These are phyloP conservation scores for Earliella scabrosa DNA, from an alignment of 1,284 basidiomycete genomes.

Conservation along the genomic window DNA sequence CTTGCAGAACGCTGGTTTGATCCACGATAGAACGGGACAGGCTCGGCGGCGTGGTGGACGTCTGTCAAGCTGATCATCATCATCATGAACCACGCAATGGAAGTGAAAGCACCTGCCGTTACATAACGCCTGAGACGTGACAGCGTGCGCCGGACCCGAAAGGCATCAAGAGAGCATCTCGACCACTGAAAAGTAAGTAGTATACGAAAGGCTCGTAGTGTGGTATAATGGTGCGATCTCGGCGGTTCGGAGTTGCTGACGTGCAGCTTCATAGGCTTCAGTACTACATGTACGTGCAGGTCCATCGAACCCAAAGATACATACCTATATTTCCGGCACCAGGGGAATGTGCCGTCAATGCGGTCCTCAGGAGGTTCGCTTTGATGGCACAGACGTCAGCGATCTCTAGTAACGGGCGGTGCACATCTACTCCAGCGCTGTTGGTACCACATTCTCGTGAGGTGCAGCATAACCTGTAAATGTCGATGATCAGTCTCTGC, in stretches of 20 bases:
- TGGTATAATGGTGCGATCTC: no score
- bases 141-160: background rate
- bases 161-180: background rate
- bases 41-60: background rate
- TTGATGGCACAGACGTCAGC: background rate
- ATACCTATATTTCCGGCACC: no score
- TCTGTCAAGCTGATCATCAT: background rate
- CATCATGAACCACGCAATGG: background rate
- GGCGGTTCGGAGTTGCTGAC: no score
- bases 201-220: background rate
- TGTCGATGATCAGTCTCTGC: background rate
- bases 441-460: background rate
- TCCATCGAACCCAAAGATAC: no score
- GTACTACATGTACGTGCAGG: no score
- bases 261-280: no score
- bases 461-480: background rate
- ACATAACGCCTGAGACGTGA: background rate
- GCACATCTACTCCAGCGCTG: background rate
- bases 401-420: background rate
- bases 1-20: no score
- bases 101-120: background rate
- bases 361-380: no score
- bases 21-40: no score
- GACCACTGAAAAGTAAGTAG: background rate
- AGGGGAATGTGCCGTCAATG: background rate